Percentiles rank a stretch among this genome's conserved stretches.
Conservation (phyloP, 2,329 filamentous ascomycete species). For the Coleophoma crateriformis region DNA sequence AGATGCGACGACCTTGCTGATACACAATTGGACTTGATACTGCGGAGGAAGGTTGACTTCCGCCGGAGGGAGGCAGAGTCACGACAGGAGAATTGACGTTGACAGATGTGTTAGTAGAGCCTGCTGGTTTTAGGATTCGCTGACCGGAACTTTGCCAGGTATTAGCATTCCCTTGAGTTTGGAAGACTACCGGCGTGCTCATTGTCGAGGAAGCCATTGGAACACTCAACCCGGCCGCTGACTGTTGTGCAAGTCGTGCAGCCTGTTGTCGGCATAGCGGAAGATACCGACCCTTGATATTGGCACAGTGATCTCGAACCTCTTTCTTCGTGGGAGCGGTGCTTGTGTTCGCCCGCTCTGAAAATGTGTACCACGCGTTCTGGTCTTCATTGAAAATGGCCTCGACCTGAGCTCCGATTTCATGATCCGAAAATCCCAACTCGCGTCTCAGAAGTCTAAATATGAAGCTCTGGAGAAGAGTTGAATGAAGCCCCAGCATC, state of each 20-base stretch:
- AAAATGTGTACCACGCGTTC: conserved; percentile 22
- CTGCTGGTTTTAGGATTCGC: too few relatives aligned
- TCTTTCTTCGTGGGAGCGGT: conserved; percentile 20
- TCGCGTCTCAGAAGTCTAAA: conserved; percentile 46
- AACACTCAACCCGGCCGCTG: too few relatives aligned
- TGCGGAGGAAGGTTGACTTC: too few relatives aligned
- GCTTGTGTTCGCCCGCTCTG: conserved; percentile 17
- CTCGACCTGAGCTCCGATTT: conserved; percentile 27
- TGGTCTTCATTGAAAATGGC: conserved; percentile 31
- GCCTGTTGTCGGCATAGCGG: conserved; percentile 7
- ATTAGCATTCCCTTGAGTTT: too few relatives aligned
- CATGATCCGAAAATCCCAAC: conserved; percentile 33
- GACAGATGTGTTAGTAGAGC: too few relatives aligned
- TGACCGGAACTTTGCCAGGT: too few relatives aligned
- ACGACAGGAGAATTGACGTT: too few relatives aligned
- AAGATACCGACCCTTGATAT: conserved; percentile 14
- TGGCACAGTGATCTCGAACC: conserved; percentile 16
- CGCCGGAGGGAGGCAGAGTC: too few relatives aligned
- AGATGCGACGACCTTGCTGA: too few relatives aligned
- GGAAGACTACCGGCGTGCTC: too few relatives aligned
- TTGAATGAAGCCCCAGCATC: conserved; percentile 42
- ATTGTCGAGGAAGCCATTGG: too few relatives aligned
- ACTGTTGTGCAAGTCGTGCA: conserved; percentile 1
- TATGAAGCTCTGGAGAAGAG: conserved; percentile 45
- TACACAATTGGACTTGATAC: too few relatives aligned